These are phyloP conservation scores for Uronychia binucleata DNA, from an alignment of 73 alveolate species.

Conservation along the genomic window DNA sequence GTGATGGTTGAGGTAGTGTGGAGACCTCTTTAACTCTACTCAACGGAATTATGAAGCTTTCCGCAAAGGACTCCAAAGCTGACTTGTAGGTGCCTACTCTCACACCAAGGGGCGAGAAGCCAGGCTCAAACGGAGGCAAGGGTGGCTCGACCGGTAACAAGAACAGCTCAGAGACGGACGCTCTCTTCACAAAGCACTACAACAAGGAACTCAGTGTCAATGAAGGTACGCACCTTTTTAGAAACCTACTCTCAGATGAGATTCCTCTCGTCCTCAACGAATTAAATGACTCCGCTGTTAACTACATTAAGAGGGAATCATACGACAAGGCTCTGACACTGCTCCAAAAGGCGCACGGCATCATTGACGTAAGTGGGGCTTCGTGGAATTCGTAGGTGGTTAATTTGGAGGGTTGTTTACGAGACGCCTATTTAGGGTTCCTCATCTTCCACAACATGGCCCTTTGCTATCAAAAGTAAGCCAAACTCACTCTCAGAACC, in stretches of 20 bases:
- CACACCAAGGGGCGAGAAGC: neutral
- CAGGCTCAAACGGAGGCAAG: neutral
- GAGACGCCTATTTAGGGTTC: constrained; percentile 46
- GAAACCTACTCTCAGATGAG: constrained; percentile 17
- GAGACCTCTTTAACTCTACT: neutral
- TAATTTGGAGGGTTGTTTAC: constrained; percentile 26
- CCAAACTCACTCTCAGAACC: constrained; percentile 21
- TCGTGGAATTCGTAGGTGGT: constrained; percentile 26
- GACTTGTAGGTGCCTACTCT: neutral
- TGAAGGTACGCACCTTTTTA: too few species aligned
- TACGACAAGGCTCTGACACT: constrained; percentile 36
- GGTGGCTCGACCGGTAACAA: neutral
- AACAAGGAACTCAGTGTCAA: constrained; percentile 11
- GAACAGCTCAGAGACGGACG: constrained; percentile 5
- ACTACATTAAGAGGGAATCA: constrained; percentile 20
- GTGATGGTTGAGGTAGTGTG: neutral
- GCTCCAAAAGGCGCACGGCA: constrained; percentile 55
- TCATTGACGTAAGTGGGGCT: constrained; percentile 30
- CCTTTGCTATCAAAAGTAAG: constrained; percentile 45
- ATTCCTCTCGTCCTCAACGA: constrained; percentile 24
- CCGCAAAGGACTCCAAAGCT: neutral
- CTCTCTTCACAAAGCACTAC: constrained; percentile 6
- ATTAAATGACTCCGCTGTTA: constrained; percentile 10
- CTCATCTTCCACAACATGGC: constrained; percentile 53
- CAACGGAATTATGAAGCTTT: neutral